phyloP scores from a whole-genome alignment of 1,139 yeast species.

The Diutina rugosa region DNA sequence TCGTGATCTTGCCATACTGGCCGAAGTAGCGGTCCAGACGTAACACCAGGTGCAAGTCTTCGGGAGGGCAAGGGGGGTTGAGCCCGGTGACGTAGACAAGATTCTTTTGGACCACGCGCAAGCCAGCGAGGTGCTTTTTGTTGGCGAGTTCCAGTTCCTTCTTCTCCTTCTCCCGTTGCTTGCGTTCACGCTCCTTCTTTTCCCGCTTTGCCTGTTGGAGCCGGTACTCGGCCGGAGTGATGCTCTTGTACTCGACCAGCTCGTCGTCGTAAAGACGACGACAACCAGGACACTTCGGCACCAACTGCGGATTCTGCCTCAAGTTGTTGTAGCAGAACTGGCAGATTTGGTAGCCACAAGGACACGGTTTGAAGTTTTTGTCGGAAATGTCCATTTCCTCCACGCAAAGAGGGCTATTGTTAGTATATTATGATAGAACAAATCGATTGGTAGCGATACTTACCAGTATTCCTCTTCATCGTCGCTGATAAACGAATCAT shows the following conservation, averaged over 20 bases:
- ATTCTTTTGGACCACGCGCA: slow-evolving; percentile 95
- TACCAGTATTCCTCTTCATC: slow-evolving; percentile 72
- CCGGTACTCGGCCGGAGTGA: slow-evolving; percentile 77
- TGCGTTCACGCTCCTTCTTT: slow-evolving; percentile 74
- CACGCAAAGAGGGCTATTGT: slow-evolving; percentile 73
- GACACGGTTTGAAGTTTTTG: slow-evolving; percentile 95
- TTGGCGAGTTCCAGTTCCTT: slow-evolving; percentile 83
- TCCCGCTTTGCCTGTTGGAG: slow-evolving; percentile 69
- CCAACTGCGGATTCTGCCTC: slow-evolving; percentile 86
- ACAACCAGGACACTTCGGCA: slow-evolving; percentile 97
- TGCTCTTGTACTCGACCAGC: slow-evolving; percentile 72
- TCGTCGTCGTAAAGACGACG: slow-evolving; percentile 91
- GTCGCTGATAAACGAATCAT: slow-evolving; percentile 52
- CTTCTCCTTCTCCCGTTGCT: slow-evolving; percentile 82
- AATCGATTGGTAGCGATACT: slow-evolving; percentile 10
- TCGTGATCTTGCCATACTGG: slow-evolving; percentile 91
- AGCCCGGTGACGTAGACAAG: slow-evolving; percentile 93
- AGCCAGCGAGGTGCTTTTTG: slow-evolving; percentile 89
- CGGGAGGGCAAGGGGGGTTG: slow-evolving; percentile 82
- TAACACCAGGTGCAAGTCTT: slow-evolving; percentile 74
- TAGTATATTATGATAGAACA: slow-evolving; percentile 9
- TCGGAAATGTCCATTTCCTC: slow-evolving; percentile 97
- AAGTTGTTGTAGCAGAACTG: slow-evolving; percentile 97
- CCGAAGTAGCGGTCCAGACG: slow-evolving; percentile 94
- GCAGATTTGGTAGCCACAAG: slow-evolving; percentile 97